phyloP scores from a whole-genome alignment of 192 early-diverging fungal species.

The Cetraspora pellucida region DNA sequence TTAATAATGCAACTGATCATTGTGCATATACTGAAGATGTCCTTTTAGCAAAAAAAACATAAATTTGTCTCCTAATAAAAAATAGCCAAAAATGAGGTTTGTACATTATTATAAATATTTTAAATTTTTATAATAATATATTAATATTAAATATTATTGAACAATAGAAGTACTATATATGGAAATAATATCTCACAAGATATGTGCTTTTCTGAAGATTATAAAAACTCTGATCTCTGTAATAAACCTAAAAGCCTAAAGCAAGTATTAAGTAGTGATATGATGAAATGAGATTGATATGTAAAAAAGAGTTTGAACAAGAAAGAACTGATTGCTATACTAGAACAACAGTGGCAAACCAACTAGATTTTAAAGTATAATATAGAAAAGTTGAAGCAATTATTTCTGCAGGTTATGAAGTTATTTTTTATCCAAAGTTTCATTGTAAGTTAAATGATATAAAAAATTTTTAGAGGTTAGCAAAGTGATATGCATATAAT shows the following conservation, averaged over 20 bases:
- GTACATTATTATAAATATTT: background rate
- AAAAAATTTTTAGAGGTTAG: slow-evolving; percentile 36
- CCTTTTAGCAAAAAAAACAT: slow-evolving; percentile 23
- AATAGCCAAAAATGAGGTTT: slow-evolving; percentile 21
- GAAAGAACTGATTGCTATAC: slow-evolving; percentile 25
- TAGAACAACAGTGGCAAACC: slow-evolving; percentile 17
- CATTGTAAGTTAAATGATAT: slow-evolving; percentile 40
- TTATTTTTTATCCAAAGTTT: slow-evolving; percentile 39
- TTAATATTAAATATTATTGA: background rate
- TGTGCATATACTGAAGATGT: slow-evolving; percentile 22
- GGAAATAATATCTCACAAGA: slow-evolving; percentile 6
- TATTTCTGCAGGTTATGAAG: slow-evolving; percentile 20
- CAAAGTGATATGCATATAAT: slow-evolving; percentile 24
- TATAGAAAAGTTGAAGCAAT: slow-evolving; percentile 5
- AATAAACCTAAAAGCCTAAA: background rate
- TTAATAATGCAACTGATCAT: slow-evolving; percentile 19
- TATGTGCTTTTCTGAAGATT: slow-evolving; percentile 2
- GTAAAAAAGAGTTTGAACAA: background rate
- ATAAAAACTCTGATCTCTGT: background rate
- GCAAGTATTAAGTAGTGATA: background rate
- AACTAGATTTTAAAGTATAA: slow-evolving; percentile 32
- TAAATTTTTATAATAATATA: background rate
- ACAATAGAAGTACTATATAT: background rate
- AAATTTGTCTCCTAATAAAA: slow-evolving; percentile 20
- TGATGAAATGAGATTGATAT: background rate